Conservation (phyloP, 331 rosid genomes). For the Quercus lobata region DNA sequence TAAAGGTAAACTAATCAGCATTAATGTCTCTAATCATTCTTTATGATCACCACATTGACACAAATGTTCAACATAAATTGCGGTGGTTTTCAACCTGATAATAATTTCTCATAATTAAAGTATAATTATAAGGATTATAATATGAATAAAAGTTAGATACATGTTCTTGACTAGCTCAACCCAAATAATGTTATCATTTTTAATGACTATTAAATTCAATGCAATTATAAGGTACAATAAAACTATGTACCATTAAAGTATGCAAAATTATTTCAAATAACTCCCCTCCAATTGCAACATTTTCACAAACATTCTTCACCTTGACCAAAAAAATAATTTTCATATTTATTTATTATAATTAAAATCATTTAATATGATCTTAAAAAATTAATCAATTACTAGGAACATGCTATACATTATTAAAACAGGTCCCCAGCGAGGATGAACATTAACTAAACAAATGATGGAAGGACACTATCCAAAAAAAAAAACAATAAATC, state of each 20-base stretch:
- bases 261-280: no score
- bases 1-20: constrained; percentile 9
- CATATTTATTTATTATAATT: neutral
- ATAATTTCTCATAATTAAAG: neutral
- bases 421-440: no score
- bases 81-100: neutral
- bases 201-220: no score
- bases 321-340: no score
- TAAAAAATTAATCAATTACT: neutral
- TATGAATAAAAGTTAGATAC: no score
- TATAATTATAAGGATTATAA: no score
- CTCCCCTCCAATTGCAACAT: no score
- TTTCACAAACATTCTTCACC: no score
- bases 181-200: no score
- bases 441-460: neutral
- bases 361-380: neutral
- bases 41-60: neutral
- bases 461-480: neutral
- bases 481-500: neutral
- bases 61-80: neutral
- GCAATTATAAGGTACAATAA: no score
- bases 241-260: no score
- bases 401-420: neutral
- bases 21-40: neutral
- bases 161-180: no score